phyloP scores from a whole-genome alignment of 1,139 yeast species.

The Schwanniomyces etchellsii region DNA sequence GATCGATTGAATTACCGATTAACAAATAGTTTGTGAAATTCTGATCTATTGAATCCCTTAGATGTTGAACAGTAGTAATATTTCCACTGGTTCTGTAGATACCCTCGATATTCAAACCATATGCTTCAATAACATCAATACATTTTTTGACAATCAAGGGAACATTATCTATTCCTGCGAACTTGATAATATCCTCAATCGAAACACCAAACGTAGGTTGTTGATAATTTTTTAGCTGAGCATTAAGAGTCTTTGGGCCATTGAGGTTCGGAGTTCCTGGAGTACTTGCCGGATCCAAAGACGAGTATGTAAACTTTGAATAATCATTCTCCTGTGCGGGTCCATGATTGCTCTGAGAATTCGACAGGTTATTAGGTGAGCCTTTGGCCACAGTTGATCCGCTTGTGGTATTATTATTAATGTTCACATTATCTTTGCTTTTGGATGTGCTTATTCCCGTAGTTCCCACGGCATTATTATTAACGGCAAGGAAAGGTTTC shows the following conservation, averaged over 20 bases:
- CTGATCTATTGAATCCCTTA: constrained; percentile 67
- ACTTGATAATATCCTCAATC: constrained; percentile 66
- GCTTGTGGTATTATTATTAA: too few species aligned
- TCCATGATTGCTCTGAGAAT: constrained; percentile 1
- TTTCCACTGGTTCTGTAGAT: constrained; percentile 85
- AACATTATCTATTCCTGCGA: constrained; percentile 80
- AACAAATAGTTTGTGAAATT: constrained; percentile 62
- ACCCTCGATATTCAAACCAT: constrained; percentile 84
- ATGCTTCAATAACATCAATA: constrained; percentile 75
- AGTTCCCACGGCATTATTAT: constrained; percentile 4
- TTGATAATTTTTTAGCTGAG: constrained; percentile 21
- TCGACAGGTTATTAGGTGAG: not conserved
- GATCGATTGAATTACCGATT: constrained; percentile 39
- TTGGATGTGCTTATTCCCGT: not conserved
- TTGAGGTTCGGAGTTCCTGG: constrained; percentile 23
- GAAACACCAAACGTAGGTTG: constrained; percentile 79
- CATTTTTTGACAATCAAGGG: constrained; percentile 90
- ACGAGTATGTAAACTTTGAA: constrained; percentile 16
- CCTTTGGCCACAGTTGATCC: not conserved
- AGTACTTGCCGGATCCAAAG: constrained; percentile 35
- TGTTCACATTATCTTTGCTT: constrained; percentile 1
- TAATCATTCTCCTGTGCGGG: too few species aligned
- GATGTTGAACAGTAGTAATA: constrained; percentile 63
- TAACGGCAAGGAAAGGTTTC: constrained; percentile 31
- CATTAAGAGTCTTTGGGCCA: constrained; percentile 36